Base-by-base conservation (phyloP, 1,139 yeast species). In the Trichomonascaceae sp. region DNA sequence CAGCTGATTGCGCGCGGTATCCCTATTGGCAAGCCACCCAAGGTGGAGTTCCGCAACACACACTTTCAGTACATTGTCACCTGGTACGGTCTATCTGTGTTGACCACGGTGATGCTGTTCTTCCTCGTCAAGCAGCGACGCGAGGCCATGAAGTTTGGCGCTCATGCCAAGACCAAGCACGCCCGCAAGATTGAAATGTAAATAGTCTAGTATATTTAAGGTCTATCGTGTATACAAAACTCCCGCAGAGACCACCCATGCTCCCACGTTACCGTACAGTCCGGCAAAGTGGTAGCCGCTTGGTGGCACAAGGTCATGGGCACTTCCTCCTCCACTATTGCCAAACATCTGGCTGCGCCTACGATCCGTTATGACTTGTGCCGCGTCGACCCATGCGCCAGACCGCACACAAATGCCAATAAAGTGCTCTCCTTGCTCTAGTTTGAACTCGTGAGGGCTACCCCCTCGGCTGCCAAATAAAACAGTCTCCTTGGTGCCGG, bases 61-160 rank as follows among this genome's bases (percentile, higher is more conserved):
- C 99, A 89, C 54, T 62, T 87, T 56, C 95, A 89, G 56, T 89
- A 89, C 54, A 62, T 89, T 48, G 71, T 84, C 16, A 89, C 99
- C 0, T 89, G 99, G 99, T 89, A 82, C 54, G 94, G 93, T 0
- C 69, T 85, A 28, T 74, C 85, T 1, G 48, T 78, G 27, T 69
- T 80, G 26, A 78, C 93, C 31, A 51, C 85, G 0, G 71, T 76
- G 23, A 67, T 81, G 52, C 64, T 87, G 16, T 55, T 71, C 35
- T 56, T 69, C 23, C 74, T 81, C 8, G 51, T 78, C 34, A 42
- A 43, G 27, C 52, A 48, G 31, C 33, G 45, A 16, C 35, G 42
- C n/a, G 31, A 36, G 23, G 43, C 45, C 3, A 35, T 41, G n/a
- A 28, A 42, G 15, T 32, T 27, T 22, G 28, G 30, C 15, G 13